Evolutionary conservation across 2,329 filamentous ascomycete species (phyloP), one percentile per base, ranked within the genome.

Genomic region (Allantophomopsis lycopodina): DNA sequence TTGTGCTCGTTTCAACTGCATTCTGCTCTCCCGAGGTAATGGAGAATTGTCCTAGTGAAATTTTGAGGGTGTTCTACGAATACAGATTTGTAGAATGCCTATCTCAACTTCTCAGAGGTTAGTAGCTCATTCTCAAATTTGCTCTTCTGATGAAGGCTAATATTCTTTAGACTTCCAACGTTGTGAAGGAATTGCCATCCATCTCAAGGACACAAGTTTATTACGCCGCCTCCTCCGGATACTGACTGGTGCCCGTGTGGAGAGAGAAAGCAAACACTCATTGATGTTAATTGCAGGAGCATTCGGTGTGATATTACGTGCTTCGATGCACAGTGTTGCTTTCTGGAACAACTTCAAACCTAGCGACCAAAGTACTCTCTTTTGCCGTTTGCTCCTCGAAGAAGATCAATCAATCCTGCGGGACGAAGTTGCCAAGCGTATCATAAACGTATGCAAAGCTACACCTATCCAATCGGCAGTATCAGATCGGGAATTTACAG

Each of bases 271-370:
- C 23, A 28, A 28, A 28, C 23, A 28, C 23, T 28, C 23, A 3
- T 12, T 28, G 23, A 12, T 28, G 23, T 46, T 70, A 34, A 59
- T 63, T 10, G 63, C 60, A 37, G 54, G 57, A 38, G 59, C 59
- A 14, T 65, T 71, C 44, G 64, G 66, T 16, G 57, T 63, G 11
- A 51, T 73, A 4, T 54, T 69, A 10, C 66, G 71, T 49, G 62
- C 60, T 2, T 67, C 66, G 7, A 52, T 67, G 38, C 60, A 66
- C 34, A 67, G 63, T 43, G 48, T 56, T 18, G 48, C 50, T 3
- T 57, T 71, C 36, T 73, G 69, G 68, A 43, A 52, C 4, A 48
- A 55, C 23, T 58, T 67, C 40, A 61, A 62, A 30, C 43, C 55
- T 10, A 28, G 23, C 23, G 54, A 61, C 33, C 48, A 56, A 2